Evolutionary conservation across 768 basidiomycete species (phyloP).

Genomic region (Peribolospora baueri): DNA sequence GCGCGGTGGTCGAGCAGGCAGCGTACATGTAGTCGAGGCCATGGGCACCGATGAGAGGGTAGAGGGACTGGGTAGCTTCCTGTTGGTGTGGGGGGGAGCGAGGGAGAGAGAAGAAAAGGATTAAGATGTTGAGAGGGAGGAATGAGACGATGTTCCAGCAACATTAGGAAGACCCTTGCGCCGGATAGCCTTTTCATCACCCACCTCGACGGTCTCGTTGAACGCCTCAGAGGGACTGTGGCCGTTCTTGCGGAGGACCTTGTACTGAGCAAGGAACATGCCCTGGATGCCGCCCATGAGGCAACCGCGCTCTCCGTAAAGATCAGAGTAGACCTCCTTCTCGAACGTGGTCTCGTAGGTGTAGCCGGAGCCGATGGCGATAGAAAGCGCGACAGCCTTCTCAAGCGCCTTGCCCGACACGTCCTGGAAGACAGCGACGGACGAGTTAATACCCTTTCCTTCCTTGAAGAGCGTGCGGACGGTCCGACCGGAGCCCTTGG

Average conservation of each 20-base stretch:
- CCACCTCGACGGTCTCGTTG: conserved; percentile 92
- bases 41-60: conserved; percentile 13
- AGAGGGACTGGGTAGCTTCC: not conserved
- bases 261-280: conserved; percentile 95
- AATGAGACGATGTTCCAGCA: not conserved
- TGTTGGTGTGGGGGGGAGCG: not conserved
- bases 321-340: conserved; percentile 98
- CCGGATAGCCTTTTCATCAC: conserved; percentile 33
- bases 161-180: conserved; percentile 39
- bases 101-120: not conserved
- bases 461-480: conserved; percentile 99
- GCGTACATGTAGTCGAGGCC: conserved; percentile 94
- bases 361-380: conserved; percentile 89
- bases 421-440: conserved; percentile 86
- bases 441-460: conserved; percentile 93
- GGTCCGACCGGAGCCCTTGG: conserved; percentile 94
- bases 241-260: conserved; percentile 85
- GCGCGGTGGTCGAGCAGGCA: conserved; percentile 96
- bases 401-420: conserved; percentile 95
- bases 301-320: conserved; percentile 98
- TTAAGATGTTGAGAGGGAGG: not conserved
- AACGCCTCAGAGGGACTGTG: conserved; percentile 96
- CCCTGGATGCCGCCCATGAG: conserved; percentile 34
- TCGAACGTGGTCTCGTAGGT: conserved; percentile 97
- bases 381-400: conserved; percentile 82